Evolutionary conservation across 2,329 filamentous ascomycete genomes (phyloP).

Genomic region (Fusarium pseudonygamai): DNA sequence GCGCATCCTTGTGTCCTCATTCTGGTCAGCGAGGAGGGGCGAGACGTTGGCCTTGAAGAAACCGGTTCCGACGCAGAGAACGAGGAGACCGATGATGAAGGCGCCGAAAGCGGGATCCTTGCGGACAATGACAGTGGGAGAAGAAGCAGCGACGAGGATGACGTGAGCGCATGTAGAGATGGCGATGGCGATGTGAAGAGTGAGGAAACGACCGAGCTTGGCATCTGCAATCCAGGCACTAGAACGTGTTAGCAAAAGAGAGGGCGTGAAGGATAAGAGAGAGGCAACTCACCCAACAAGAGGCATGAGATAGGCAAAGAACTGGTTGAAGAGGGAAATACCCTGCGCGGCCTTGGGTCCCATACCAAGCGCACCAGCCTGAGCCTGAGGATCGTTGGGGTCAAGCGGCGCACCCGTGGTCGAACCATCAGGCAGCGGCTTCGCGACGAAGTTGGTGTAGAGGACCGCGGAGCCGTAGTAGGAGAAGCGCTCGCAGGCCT

Average conservation of each 20-base stretch:
- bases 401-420: slow-evolving; percentile 59
- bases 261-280: too few species aligned
- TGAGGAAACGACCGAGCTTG: slow-evolving; percentile 77
- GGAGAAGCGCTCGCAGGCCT: slow-evolving; percentile 79
- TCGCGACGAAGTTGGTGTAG: slow-evolving; percentile 73
- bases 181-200: slow-evolving; percentile 73
- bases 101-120: slow-evolving; percentile 67
- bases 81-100: slow-evolving; percentile 72
- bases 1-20: slow-evolving; percentile 65
- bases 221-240: slow-evolving; percentile 71
- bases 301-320: slow-evolving; percentile 70
- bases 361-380: slow-evolving; percentile 65
- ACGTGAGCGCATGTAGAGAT: slow-evolving; percentile 73
- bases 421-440: slow-evolving; percentile 62
- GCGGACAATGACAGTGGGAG: slow-evolving; percentile 69
- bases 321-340: slow-evolving; percentile 64
- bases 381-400: slow-evolving; percentile 1
- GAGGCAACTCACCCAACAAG: slow-evolving; percentile 56
- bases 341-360: slow-evolving; percentile 64
- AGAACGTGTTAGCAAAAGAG: neutral
- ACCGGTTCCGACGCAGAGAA: slow-evolving; percentile 72
- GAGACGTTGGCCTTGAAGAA: slow-evolving; percentile 86
- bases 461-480: slow-evolving; percentile 78
- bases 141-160: slow-evolving; percentile 71
- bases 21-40: slow-evolving; percentile 76